Evolutionary conservation across 2,329 filamentous ascomycete species (phyloP).

Genomic region (Colletotrichum sp.): DNA sequence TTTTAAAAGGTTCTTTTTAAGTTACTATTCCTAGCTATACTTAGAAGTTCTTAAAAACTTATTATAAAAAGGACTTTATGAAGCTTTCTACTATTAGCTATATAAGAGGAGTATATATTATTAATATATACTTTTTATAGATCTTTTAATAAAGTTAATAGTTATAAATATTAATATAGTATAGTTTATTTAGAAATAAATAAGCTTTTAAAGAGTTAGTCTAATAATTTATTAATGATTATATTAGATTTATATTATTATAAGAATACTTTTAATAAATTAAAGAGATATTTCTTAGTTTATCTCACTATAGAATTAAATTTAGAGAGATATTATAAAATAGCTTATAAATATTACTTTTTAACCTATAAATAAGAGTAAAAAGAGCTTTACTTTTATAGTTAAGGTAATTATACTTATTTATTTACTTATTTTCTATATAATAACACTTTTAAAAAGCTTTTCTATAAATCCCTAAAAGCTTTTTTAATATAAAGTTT

Average conservation of each 20-base stretch:
- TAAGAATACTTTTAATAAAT: neutral
- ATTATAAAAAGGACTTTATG: neutral
- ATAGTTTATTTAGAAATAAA: neutral
- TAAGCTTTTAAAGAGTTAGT: too few species aligned
- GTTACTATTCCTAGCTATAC: neutral
- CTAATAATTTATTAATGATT: too few species aligned
- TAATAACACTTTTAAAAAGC: too few species aligned
- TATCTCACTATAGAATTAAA: too few species aligned
- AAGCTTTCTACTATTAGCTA: neutral
- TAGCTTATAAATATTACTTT: neutral
- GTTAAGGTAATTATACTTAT: too few species aligned
- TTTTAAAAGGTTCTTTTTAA: neutral
- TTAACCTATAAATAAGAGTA: too few species aligned
- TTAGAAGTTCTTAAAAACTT: neutral
- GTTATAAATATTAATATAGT: too few species aligned
- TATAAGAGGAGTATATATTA: neutral
- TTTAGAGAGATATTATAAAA: neutral
- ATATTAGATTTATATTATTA: neutral
- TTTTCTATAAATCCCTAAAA: neutral
- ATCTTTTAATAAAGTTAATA: neutral
- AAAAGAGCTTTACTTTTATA: too few species aligned
- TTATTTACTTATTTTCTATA: too few species aligned
- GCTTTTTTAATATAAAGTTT: neutral
- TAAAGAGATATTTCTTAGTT: too few species aligned
- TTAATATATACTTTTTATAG: neutral